phyloP scores from a whole-genome alignment of 352 stramenopile genomes.

The Plasmopara muralis region DNA sequence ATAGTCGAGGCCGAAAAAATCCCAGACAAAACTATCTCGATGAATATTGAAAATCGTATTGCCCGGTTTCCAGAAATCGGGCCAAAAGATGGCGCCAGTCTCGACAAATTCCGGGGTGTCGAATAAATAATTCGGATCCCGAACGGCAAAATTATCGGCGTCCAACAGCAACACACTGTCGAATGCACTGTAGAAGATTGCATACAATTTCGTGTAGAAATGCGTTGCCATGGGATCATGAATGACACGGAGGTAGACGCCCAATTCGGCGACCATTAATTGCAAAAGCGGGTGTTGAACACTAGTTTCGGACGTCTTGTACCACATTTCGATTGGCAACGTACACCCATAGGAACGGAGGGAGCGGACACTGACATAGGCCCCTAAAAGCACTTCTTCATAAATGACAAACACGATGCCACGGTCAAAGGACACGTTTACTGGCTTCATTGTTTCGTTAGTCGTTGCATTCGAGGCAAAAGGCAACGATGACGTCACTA shows the following conservation, averaged over 20 bases:
- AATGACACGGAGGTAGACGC: constrained; percentile 42
- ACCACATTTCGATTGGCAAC: constrained; percentile 57
- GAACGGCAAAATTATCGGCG: constrained; percentile 53
- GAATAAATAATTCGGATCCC: constrained; percentile 63
- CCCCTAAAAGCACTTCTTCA: constrained; percentile 47
- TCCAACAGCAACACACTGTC: constrained; percentile 51
- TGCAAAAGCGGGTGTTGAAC: constrained; percentile 33
- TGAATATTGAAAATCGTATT: constrained; percentile 82
- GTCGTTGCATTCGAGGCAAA: constrained; percentile 21
- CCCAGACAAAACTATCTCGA: constrained; percentile 56
- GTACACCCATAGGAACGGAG: constrained; percentile 38
- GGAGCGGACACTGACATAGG: constrained; percentile 49
- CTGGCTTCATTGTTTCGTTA: constrained; percentile 23
- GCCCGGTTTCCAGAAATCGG: constrained; percentile 65
- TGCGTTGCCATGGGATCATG: constrained; percentile 31
- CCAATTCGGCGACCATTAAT: constrained; percentile 30
- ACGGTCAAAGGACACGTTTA: constrained; percentile 28
- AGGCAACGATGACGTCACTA: constrained; percentile 24
- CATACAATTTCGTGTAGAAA: constrained; percentile 55
- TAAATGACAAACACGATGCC: constrained; percentile 64
- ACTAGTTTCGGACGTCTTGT: constrained; percentile 33
- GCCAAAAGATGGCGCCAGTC: constrained; percentile 75
- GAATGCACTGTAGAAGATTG: constrained; percentile 48
- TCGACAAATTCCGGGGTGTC: constrained; percentile 42
- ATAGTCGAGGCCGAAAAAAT: constrained; percentile 52